phyloP scores from a whole-genome alignment of 352 stramenopile species.

The Halophytophthora polymorphica region DNA sequence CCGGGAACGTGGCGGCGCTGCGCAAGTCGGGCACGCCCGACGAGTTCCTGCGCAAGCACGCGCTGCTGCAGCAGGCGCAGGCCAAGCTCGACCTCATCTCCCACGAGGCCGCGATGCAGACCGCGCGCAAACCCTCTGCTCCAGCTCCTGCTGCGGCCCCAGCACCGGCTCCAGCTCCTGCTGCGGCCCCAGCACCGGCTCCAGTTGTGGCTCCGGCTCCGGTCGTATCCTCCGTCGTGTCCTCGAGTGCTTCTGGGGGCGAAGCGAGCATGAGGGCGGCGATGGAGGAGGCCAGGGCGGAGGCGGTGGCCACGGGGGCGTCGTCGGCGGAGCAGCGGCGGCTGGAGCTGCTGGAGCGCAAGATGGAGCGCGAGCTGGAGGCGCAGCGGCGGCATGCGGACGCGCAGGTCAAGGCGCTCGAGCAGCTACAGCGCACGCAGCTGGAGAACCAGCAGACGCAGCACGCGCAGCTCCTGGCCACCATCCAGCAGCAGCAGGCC shows the following conservation, averaged over 20 bases:
- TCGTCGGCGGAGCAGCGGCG: conserved; percentile 13
- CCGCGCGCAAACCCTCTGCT: conserved; percentile 9
- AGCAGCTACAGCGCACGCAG: conserved; percentile 22
- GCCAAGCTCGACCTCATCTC: conserved; percentile 14
- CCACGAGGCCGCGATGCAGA: conserved; percentile 15
- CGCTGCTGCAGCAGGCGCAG: conserved; percentile 22
- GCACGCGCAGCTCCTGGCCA: conserved; percentile 26
- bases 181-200: too few species aligned
- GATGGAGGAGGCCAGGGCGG: too few species aligned
- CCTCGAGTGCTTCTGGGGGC: too few species aligned
- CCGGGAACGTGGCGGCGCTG: conserved; percentile 27
- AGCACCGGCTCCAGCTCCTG: too few species aligned
- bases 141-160: too few species aligned
- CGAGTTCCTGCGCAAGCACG: conserved; percentile 27
- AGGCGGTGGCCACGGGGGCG: too few species aligned
- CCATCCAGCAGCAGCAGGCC: conserved; percentile 35
- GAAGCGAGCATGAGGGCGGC: too few species aligned
- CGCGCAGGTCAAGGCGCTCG: conserved; percentile 24
- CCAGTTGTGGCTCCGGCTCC: too few species aligned
- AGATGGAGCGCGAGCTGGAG: conserved; percentile 31
- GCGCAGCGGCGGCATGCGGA: conserved; percentile 26
- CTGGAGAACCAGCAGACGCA: conserved; percentile 26
- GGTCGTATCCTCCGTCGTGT: too few species aligned
- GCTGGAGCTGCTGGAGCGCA: conserved; percentile 29
- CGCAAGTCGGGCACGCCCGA: conserved; percentile 25